Percentiles rank a stretch among this genome's conserved stretches.
Conservation (phyloP, 495 filamentous ascomycete species). For the Trichoderma asperelloides region DNA sequence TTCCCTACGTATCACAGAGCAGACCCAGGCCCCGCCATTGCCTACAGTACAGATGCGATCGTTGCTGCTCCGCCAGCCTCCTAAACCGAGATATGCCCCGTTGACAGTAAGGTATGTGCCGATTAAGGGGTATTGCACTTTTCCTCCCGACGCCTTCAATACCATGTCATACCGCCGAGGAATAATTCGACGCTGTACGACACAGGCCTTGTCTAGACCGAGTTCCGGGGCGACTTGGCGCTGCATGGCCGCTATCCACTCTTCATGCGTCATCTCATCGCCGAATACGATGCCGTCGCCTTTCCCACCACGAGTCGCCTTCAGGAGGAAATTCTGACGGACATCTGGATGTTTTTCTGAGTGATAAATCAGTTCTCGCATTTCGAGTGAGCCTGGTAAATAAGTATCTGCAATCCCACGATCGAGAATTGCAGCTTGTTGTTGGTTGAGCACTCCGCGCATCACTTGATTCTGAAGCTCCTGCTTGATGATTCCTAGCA, state of each 20-base stretch:
- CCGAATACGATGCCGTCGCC: conserved; percentile 38
- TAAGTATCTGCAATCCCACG: conserved; percentile 15
- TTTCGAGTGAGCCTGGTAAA: background rate
- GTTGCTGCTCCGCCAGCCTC: conserved; percentile 12
- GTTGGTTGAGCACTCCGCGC: conserved; percentile 17
- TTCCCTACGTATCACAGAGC: conserved; percentile 9
- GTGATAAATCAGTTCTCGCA: background rate
- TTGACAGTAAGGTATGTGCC: conserved; percentile 12
- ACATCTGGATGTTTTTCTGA: background rate
- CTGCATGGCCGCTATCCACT: conserved; percentile 9
- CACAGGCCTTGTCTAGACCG: background rate
- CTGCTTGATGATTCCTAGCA: conserved; percentile 33
- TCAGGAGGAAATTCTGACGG: conserved; percentile 29
- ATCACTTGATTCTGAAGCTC: conserved; percentile 26
- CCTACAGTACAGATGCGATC: conserved; percentile 15
- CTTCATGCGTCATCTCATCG: conserved; percentile 20
- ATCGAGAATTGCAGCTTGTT: conserved; percentile 21
- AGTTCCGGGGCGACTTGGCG: background rate
- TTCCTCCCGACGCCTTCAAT: conserved; percentile 11
- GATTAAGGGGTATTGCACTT: conserved; percentile 12
- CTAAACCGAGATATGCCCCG: conserved; percentile 10
- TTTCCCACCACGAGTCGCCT: conserved; percentile 29
- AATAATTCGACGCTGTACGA: conserved; percentile 10
- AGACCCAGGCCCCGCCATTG: conserved; percentile 12
- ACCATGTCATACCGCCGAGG: conserved; percentile 12